Base-by-base conservation (phyloP, 768 basidiomycete species). In the Mycena venus region DNA sequence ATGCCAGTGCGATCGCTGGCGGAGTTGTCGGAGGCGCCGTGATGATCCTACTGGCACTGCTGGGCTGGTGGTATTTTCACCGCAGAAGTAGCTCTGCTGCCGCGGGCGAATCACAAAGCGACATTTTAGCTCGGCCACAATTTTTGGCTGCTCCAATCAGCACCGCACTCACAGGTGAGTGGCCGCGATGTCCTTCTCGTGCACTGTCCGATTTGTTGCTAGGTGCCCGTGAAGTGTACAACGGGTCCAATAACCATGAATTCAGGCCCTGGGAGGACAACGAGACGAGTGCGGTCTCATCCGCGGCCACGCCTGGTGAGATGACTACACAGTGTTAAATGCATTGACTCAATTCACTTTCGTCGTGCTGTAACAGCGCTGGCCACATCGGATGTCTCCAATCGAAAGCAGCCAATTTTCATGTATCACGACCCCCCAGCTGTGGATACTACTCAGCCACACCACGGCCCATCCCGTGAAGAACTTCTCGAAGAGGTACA, bases 151-250 rank as follows among this genome's bases (percentile, higher is more conserved):
- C 56, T 34, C 58, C 67, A 17, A 27, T 68, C 40, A 44, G 27
- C 34, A 68, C 7, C 55, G 44, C 65, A 56, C 40, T 67, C 53
- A 53, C 51, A 34, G 53, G 65, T 67, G 23, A 53, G 51, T 67
- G 34, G 19, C 19, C 9, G 36, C 29, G 17, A 55, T 40, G 38
- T 56, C 65, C 27, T 25, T 49, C 47, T 49, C 11, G n/a, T 11
- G 29, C 47, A 51, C 21, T 17, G 36, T 49, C 47, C 62, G 29
- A 63, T 36, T 51, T 67, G 19, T 42, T 42, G 21, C 29, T 29
- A 63, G 61, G 42, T 25, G 44, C 38, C 25, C 31, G 17, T 58
- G 19, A 6, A 62, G 40, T 32, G 61, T 8, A 53, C 17, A 49
- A 32, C 62, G 7, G 62, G 27, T 63, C 62, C 21, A 15, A 63